Evolutionary conservation across 2,329 filamentous ascomycete genomes (phyloP), one percentile per base, ranked within the genome.

Genomic region (Cercospora sp.): DNA sequence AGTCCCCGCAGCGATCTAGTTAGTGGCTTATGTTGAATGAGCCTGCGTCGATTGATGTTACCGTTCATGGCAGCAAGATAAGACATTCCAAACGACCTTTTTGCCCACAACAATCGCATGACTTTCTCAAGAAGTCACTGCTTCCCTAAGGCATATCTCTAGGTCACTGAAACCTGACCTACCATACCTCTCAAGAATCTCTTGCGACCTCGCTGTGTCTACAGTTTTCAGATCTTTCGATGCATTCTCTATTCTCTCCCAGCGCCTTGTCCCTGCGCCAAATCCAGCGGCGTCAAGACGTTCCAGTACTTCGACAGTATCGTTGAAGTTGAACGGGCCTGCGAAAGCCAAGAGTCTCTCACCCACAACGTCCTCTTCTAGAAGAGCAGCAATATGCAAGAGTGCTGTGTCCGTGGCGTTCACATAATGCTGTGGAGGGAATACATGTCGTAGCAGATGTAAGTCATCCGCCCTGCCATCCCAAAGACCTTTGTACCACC

Each of bases 261-360:
- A 42, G 1, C 3, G 42, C 10, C 18, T 48, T 10, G 7, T 23
- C 4, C 42, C 42, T 5, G 8, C 18, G 18, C 42, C 42, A 20
- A 1, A 48, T 23, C 18, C 42, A 18, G 9, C 23, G 2, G 53
- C 31, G 42, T 58, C 51, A 28, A 64, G 36, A n/a, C 28, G 39
- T 33, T 39, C 26, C 18, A 64, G 30, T 16, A 23, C n/a, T 6
- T 64, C 51, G 20, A 59, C 51, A 9, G 57, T 30, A 5, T 20
- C n/a, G 12, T 33, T 33, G 10, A 28, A 64, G n/a, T 57, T 64
- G 33, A 58, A 64, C 7, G 62, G 30, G 9, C 57, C 51, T 9
- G 51, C 62, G n/a, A 48, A 64, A 13, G 62, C 62, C 6, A 64
- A 28, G 9, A 64, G 18, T 18, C 62, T 58, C 51, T 64, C 62